Conservation (phyloP, 805 yeast species). For the Myxozyma vanderwaltii region DNA sequence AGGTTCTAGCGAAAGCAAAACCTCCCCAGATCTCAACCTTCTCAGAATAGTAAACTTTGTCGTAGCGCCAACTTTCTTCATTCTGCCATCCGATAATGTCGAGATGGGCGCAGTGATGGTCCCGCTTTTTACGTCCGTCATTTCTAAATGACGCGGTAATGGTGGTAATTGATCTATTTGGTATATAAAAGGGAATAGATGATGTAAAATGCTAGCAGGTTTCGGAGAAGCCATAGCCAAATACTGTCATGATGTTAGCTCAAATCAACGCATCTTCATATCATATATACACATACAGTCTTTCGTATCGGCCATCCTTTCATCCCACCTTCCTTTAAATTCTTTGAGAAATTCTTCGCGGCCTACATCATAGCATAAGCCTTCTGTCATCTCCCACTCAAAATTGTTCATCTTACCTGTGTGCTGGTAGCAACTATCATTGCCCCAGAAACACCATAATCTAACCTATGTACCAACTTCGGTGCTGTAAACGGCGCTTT, state of each 20-base stretch:
- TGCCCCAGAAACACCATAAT: constrained; percentile 33
- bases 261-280: background rate
- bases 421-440: constrained; percentile 26
- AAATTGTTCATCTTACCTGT: constrained; percentile 3
- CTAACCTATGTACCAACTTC: constrained; percentile 29
- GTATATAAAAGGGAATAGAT: background rate
- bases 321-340: constrained; percentile 20
- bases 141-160: background rate
- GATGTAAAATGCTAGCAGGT: constrained; percentile 6
- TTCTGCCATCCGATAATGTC: too few relatives aligned
- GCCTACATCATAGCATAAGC: too few relatives aligned
- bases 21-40: background rate
- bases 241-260: constrained; percentile 4
- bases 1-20: constrained; percentile 21
- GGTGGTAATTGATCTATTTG: background rate
- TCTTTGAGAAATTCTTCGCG: constrained; percentile 15
- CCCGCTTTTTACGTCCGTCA: background rate
- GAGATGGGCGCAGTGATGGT: background rate
- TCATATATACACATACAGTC: constrained; percentile 10
- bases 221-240: constrained; percentile 11
- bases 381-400: background rate
- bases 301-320: constrained; percentile 31
- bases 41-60: constrained; percentile 16
- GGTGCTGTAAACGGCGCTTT: constrained; percentile 26
- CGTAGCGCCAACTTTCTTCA: background rate